Evolutionary conservation across 192 early-diverging fungal genomes (phyloP).

Genomic region (Chytriomyces sp.): DNA sequence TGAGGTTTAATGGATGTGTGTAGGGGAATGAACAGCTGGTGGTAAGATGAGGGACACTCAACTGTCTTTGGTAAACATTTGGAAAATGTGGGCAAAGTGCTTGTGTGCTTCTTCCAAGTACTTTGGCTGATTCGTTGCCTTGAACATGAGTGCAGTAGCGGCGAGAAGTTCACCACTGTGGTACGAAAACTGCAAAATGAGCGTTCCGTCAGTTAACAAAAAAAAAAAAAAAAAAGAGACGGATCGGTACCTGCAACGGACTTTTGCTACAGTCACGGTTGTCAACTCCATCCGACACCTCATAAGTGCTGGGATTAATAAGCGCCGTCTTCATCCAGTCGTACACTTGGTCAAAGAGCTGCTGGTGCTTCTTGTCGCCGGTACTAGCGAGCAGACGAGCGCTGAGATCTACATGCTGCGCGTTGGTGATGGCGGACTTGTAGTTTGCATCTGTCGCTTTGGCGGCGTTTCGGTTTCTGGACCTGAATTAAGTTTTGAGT

Average conservation of each 20-base stretch:
- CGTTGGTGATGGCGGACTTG: constrained; percentile 57
- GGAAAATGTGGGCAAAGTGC: constrained; percentile 1
- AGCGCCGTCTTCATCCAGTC: constrained; percentile 43
- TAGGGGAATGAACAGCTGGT: no score
- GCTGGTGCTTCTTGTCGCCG: constrained; percentile 31
- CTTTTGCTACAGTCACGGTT: not conserved
- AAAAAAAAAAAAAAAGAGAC: no score
- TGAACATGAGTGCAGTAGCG: constrained; percentile 17
- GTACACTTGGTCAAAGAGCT: constrained; percentile 38
- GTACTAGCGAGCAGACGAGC: constrained; percentile 43
- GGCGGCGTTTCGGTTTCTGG: constrained; percentile 36
- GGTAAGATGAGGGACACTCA: no score
- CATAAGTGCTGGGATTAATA: not conserved
- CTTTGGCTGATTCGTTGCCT: constrained; percentile 19
- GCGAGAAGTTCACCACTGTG: constrained; percentile 30
- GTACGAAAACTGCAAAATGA: constrained; percentile 10
- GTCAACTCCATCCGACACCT: not conserved
- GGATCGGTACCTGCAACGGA: not conserved
- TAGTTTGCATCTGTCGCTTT: constrained; percentile 22
- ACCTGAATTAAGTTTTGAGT: not conserved
- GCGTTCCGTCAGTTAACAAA: no score
- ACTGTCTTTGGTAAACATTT: constrained; percentile 16
- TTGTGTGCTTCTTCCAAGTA: constrained; percentile 32
- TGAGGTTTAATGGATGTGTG: not conserved
- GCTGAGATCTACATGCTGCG: constrained; percentile 41